Percentiles rank a stretch among this genome's conserved stretches.
These are phyloP conservation scores for Cantharellus cinnabarinus DNA, from an alignment of 768 basidiomycete species.

Conservation along the genomic window DNA sequence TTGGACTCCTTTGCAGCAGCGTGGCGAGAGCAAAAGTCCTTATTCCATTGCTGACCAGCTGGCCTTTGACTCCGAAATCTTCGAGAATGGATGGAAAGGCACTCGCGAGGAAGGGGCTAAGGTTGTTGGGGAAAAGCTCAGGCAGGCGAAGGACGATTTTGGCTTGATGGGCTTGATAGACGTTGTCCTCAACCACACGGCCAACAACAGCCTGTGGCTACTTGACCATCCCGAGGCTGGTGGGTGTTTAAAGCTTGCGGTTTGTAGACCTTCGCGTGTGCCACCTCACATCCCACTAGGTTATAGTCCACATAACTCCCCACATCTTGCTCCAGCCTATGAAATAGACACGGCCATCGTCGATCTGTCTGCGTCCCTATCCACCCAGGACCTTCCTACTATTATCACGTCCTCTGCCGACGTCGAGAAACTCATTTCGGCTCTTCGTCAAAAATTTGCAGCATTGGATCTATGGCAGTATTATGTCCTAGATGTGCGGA, in stretches of 20 bases:
- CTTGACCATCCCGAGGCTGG: conserved; percentile 90
- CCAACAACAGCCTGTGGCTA: conserved; percentile 84
- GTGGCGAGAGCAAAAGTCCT: conserved; percentile 76
- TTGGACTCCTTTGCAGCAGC: conserved; percentile 83
- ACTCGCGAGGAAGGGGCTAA: conserved; percentile 32
- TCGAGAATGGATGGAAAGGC: conserved; percentile 21
- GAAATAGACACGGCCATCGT: conserved; percentile 80
- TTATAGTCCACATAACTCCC: conserved; percentile 76
- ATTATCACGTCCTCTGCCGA: conserved; percentile 43
- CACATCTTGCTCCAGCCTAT: conserved; percentile 79
- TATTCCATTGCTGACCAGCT: conserved; percentile 86
- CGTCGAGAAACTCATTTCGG: conserved; percentile 40
- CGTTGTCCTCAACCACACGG: conserved; percentile 94
- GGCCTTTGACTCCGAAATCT: conserved; percentile 59
- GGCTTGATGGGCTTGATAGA: conserved; percentile 83
- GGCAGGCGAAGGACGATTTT: conserved; percentile 58
- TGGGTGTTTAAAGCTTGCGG: conserved; percentile 16
- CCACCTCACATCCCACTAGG: conserved; percentile 25
- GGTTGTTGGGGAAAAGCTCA: conserved; percentile 42
- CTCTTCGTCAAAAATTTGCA: conserved; percentile 40
- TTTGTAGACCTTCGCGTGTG: background rate
- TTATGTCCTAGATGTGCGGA: conserved; percentile 63
- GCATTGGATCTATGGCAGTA: conserved; percentile 75
- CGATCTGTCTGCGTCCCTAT: conserved; percentile 51
- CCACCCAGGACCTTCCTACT: conserved; percentile 50